Base-by-base conservation (phyloP, 257 asterid genomes). In the Solanum infundibuliforme region DNA sequence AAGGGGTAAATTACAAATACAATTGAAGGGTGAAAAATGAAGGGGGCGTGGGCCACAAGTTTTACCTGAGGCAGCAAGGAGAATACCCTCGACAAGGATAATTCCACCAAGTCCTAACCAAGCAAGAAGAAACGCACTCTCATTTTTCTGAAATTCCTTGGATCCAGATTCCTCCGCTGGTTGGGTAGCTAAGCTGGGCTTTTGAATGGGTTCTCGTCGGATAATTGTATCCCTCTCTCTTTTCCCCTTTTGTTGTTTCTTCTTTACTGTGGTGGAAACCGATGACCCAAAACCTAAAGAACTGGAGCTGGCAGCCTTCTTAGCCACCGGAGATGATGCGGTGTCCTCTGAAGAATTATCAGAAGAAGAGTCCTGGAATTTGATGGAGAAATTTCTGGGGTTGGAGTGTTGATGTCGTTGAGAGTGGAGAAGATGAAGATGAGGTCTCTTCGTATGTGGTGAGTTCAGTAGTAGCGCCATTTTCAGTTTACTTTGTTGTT, bases 1-100 rank as follows among this genome's bases (percentile, higher is more conserved):
- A 31, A 31, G 32, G 32, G 32, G 32, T 31, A 31, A 77, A 77
- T 77, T 76, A 76, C 4, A 76, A 25, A 77, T 77, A n/a, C 36
- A 25, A 41, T n/a, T 77, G 8, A 79, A 27, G 39, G 36, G 27
- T 46, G n/a, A 13, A 18, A 18, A 55, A 18, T 55, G 65, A 55
- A 55, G 65, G 58, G 55, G 55, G 16, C 20, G 6, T 46, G 55
- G 21, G 65, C 65, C 38, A 11, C 27, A 36, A 27, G 4, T 12
- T 39, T 85, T 87, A 97, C 99, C 99, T 85, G 98, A 97, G 38
- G 98, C 96, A 74, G 99, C 92, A 91, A 97, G 98, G 88, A 91
- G 91, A 81, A 95, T 88, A 39, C 98, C 98, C 92, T 95, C 88
- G 13, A 92, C 52, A 69, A 97, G 93, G 86, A 97, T 95, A 74